phyloP scores from a whole-genome alignment of 2,329 filamentous ascomycete genomes.

The Phialemoniopsis sp. region DNA sequence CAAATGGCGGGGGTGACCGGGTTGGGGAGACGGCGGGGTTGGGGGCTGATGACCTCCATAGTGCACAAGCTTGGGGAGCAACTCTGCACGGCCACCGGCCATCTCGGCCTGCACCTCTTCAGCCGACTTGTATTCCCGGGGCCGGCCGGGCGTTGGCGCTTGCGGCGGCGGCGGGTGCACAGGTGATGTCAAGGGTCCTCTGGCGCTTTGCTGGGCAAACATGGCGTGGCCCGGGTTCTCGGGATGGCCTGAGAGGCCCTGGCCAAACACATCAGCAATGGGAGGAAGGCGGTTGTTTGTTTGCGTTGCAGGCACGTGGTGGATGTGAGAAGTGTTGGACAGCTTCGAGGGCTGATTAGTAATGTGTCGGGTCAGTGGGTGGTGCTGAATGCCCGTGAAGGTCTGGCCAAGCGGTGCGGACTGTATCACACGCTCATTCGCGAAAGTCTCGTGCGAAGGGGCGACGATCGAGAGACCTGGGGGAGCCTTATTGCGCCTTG shows the following conservation, averaged over 20 bases:
- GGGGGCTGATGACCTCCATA: constrained; percentile 93
- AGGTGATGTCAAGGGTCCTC: constrained; percentile 73
- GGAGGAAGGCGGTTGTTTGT: constrained; percentile 90
- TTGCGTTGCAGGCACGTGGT: constrained; percentile 82
- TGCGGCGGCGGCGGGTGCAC: constrained; percentile 59
- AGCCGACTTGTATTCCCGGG: constrained; percentile 88
- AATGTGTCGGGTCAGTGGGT: constrained; percentile 72
- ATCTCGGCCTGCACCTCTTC: constrained; percentile 92
- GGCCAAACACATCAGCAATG: constrained; percentile 91
- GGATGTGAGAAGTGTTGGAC: constrained; percentile 82
- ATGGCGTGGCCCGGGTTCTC: constrained; percentile 46
- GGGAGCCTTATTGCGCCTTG: constrained; percentile 73
- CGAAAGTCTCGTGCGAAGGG: constrained; percentile 86
- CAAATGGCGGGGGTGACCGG: constrained; percentile 36
- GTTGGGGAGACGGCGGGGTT: constrained; percentile 78
- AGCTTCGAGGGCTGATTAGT: constrained; percentile 79
- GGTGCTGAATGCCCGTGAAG: constrained; percentile 86
- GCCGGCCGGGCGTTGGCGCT: constrained; percentile 55
- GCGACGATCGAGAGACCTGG: constrained; percentile 93
- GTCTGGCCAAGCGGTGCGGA: constrained; percentile 93
- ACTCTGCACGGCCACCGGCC: constrained; percentile 85
- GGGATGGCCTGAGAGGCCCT: constrained; percentile 63
- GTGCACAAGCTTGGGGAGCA: constrained; percentile 90
- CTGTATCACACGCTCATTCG: constrained; percentile 91
- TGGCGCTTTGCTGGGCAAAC: constrained; percentile 59